Evolutionary conservation across 441 rosid genomes (phyloP).

Genomic region (Croton laevigatus): DNA sequence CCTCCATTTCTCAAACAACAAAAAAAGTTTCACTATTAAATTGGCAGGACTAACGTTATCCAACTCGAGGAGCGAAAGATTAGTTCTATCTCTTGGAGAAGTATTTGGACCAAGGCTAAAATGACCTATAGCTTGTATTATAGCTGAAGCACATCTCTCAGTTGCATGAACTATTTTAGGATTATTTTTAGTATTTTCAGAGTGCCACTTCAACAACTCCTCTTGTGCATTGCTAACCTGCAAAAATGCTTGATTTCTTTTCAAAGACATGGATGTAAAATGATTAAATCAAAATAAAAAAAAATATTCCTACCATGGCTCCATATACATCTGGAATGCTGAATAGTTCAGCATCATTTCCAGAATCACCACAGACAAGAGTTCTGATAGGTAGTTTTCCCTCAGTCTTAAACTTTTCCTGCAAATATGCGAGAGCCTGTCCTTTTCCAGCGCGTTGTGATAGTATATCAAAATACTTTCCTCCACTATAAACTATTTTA

Average conservation of each 20-base stretch:
- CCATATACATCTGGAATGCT: constrained; percentile 81
- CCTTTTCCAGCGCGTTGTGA: constrained; percentile 99
- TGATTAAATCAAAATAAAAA: too few relatives aligned
- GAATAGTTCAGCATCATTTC: constrained; percentile 90
- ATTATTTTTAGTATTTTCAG: constrained; percentile 76
- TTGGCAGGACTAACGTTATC: constrained; percentile 47
- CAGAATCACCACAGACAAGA: constrained; percentile 96
- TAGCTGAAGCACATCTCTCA: constrained; percentile 89
- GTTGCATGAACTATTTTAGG: constrained; percentile 76
- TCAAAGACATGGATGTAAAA: too few relatives aligned
- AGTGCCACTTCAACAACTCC: constrained; percentile 87
- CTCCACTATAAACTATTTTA: constrained; percentile 92
- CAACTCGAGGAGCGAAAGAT: constrained; percentile 30
- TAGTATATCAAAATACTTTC: constrained; percentile 91
- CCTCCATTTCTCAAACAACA: constrained; percentile 90
- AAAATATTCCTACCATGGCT: constrained; percentile 61
- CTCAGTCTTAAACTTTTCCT: constrained; percentile 64
- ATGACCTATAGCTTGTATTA: constrained; percentile 86
- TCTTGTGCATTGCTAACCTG: constrained; percentile 97
- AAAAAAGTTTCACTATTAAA: constrained; percentile 61
- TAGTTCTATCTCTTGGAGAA: constrained; percentile 74
- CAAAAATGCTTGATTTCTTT: neutral
- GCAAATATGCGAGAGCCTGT: constrained; percentile 90
- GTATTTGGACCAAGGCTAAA: constrained; percentile 81
- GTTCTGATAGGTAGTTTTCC: constrained; percentile 67